Evolutionary conservation across 495 filamentous ascomycete species (phyloP).

Genomic region (Aspergillus heteromorphus): DNA sequence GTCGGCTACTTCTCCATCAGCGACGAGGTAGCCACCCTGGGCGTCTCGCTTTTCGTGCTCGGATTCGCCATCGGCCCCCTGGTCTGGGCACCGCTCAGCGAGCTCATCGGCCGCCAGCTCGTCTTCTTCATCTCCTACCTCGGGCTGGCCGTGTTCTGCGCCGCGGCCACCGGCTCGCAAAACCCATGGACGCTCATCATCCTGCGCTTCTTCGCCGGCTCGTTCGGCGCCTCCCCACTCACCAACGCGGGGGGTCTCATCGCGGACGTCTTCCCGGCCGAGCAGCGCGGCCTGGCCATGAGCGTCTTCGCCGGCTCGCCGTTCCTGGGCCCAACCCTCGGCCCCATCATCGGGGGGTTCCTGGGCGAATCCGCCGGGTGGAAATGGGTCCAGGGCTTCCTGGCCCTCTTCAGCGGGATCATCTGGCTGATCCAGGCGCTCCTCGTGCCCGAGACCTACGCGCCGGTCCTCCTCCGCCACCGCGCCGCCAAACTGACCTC

Average conservation of each 20-base stretch:
- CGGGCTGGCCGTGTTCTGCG: constrained; percentile 56
- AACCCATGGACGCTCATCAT: constrained; percentile 60
- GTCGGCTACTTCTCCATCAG: constrained; percentile 40
- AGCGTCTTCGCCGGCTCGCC: constrained; percentile 55
- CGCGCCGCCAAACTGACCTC: constrained; percentile 44
- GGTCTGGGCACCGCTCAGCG: constrained; percentile 46
- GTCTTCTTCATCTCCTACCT: constrained; percentile 57
- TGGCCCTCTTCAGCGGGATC: constrained; percentile 16
- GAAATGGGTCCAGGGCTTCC: constrained; percentile 54
- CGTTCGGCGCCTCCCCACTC: constrained; percentile 61
- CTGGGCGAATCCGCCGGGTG: constrained; percentile 49
- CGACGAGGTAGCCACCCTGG: constrained; percentile 44
- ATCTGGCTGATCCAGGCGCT: constrained; percentile 31
- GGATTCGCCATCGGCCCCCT: constrained; percentile 26
- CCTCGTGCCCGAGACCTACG: constrained; percentile 56
- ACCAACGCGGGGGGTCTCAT: constrained; percentile 65
- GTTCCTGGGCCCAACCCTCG: constrained; percentile 55
- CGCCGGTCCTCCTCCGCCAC: constrained; percentile 49
- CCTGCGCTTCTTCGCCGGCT: constrained; percentile 65
- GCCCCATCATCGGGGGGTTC: constrained; percentile 51
- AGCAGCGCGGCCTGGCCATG: constrained; percentile 53
- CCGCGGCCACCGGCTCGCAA: constrained; percentile 49
- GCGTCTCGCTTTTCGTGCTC: constrained; percentile 50
- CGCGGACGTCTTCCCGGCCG: constrained; percentile 60
- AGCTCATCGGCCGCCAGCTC: constrained; percentile 61